Evolutionary conservation across 2,329 filamentous ascomycete species (phyloP).

Genomic region (Chrysosporium keratinophilum): DNA sequence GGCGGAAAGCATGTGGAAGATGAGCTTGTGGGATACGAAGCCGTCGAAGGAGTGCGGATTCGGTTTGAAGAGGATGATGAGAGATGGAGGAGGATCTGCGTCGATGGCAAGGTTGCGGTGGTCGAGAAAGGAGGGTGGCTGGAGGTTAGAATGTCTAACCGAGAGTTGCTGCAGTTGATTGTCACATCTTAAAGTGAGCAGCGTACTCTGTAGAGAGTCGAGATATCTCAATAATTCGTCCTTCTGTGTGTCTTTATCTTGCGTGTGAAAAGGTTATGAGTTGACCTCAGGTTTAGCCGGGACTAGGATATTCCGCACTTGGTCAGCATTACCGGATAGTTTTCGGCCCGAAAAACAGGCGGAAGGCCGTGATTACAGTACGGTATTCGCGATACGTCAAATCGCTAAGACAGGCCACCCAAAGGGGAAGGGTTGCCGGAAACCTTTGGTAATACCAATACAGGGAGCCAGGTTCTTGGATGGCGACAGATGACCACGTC

Average conservation of each 20-base stretch:
- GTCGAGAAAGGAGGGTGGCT: slow-evolving; percentile 62
- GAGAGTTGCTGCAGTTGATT: slow-evolving; percentile 12
- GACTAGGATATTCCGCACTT: too few species aligned
- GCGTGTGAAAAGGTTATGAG: too few species aligned
- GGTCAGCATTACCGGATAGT: too few species aligned
- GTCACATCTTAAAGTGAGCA: background rate
- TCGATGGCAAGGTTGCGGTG: slow-evolving; percentile 82
- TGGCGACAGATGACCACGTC: background rate
- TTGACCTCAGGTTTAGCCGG: too few species aligned
- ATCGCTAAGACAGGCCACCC: too few species aligned
- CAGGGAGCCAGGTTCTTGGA: background rate
- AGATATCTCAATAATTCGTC: background rate
- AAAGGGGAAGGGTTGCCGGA: background rate
- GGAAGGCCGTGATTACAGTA: too few species aligned
- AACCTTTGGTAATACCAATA: background rate
- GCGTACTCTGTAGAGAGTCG: background rate
- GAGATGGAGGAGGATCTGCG: slow-evolving; percentile 73
- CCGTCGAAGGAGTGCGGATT: slow-evolving; percentile 57
- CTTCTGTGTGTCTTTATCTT: too few species aligned
- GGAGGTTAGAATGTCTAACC: slow-evolving; percentile 40
- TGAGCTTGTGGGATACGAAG: slow-evolving; percentile 57
- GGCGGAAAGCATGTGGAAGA: slow-evolving; percentile 47
- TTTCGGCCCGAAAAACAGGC: too few species aligned
- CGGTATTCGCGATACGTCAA: too few species aligned
- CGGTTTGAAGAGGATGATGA: slow-evolving; percentile 55